Evolutionary conservation across 139 green algal genomes (phyloP), one percentile per base, ranked within the genome.

Genomic region (Spirogloea muscicola): DNA sequence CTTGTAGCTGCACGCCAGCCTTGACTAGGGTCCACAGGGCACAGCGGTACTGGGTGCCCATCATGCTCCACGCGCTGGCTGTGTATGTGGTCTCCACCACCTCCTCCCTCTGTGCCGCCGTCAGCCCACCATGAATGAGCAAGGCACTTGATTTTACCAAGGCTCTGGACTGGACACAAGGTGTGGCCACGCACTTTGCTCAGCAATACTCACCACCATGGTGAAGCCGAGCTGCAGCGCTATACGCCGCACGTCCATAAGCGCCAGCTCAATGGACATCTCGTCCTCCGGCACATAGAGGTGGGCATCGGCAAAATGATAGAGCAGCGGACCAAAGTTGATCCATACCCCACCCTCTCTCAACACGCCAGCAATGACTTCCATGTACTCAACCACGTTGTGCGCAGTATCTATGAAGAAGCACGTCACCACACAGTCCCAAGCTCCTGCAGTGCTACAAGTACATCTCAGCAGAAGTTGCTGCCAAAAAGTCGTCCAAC

Each of bases 331-430:
- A 4, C 94, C 94, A 13, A 97, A 73, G 77, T 98, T 94, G 25
- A 98, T 82, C 91, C 91, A 96, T 4, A 74, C 43, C 10, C 81
- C 81, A 6, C 81, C 76, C 41, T 76, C 71, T 68, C 81, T 83
- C 36, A 93, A 74, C 16, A 81, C 55, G n/a, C 68, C 27, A 18
- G 33, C 59, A 43, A 91, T 87, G 49, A 90, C 77, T 70, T 97
- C 88, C 48, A 99, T 69, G 82, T 98, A 98, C 44, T 93, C 77
- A 16, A 97, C 70, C n/a, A 98, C 81, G 77, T 99, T 98, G 86
- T 96, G 94, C 0, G 94, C 93, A 0, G 94, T 99, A 86, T 99
- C 94, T 4, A 99, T 86, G 88, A 99, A 99, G 83, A 98, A 99
- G 82, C 91, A 96, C 13, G 91, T 97, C 31, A 84, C 88, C 33